phyloP scores from a whole-genome alignment of 805 yeast species.

The Ogataea nakhonphanomensis region DNA sequence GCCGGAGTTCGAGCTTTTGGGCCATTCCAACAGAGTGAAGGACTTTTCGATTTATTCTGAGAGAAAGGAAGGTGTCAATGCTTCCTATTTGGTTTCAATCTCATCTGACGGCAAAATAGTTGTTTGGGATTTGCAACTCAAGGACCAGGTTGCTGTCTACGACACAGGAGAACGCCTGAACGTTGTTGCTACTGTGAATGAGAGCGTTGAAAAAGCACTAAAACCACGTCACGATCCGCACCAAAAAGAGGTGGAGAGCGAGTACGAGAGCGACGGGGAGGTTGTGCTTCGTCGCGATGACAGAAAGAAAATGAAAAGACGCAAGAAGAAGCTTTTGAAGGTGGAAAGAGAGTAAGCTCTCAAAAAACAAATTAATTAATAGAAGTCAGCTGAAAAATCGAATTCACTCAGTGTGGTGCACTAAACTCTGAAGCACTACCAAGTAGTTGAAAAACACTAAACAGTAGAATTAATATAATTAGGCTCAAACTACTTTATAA shows the following conservation, averaged over 20 bases:
- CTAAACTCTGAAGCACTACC: no score
- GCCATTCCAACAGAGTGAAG: slow-evolving; percentile 85
- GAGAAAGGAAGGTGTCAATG: slow-evolving; percentile 31
- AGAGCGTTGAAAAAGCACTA: slow-evolving; percentile 72
- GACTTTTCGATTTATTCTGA: slow-evolving; percentile 56
- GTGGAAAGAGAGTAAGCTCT: slow-evolving; percentile 47
- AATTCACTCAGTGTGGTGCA: no score
- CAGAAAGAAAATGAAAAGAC: slow-evolving; percentile 42
- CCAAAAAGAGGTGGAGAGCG: slow-evolving; percentile 48
- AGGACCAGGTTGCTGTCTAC: slow-evolving; percentile 86
- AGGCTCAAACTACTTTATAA: no score
- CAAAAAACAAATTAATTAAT: neutral
- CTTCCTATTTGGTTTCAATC: slow-evolving; percentile 62
- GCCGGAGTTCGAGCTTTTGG: slow-evolving; percentile 61
- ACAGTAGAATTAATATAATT: no score
- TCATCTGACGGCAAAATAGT: slow-evolving; percentile 94
- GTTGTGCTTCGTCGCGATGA: slow-evolving; percentile 57
- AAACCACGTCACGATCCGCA: slow-evolving; percentile 43
- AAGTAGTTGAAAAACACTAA: no score
- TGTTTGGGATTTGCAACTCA: slow-evolving; percentile 70
- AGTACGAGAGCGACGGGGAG: slow-evolving; percentile 73
- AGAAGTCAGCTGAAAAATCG: neutral
- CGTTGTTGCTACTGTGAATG: slow-evolving; percentile 76
- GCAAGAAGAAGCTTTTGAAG: slow-evolving; percentile 40
- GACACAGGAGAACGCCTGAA: slow-evolving; percentile 88